phyloP scores from a whole-genome alignment of 1,284 basidiomycete genomes.

The Retiboletus flavoniger region DNA sequence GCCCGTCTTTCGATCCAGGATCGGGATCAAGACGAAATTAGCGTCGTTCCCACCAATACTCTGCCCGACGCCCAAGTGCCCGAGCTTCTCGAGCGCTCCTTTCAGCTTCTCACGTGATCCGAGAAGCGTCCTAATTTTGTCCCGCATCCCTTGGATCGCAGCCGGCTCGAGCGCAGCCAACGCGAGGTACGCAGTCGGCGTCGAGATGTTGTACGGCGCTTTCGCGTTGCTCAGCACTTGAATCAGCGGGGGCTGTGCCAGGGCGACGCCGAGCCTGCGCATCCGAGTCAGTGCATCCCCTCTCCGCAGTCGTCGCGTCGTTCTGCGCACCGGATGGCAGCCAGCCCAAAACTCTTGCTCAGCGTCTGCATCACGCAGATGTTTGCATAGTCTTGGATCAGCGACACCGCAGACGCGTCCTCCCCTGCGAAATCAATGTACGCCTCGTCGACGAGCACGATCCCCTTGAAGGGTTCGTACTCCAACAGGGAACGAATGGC shows the following conservation, averaged over 20 bases:
- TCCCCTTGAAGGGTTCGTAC: slow-evolving; percentile 81
- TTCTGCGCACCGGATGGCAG: slow-evolving; percentile 78
- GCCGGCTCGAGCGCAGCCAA: slow-evolving; percentile 70
- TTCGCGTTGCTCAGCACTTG: slow-evolving; percentile 96
- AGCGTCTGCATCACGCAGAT: slow-evolving; percentile 93
- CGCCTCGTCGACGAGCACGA: slow-evolving; percentile 95
- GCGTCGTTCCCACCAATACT: slow-evolving; percentile 85
- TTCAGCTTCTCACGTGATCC: slow-evolving; percentile 59
- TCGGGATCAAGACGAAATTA: slow-evolving; percentile 88
- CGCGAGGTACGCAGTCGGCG: slow-evolving; percentile 85
- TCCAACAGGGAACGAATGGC: slow-evolving; percentile 76
- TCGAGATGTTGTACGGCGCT: slow-evolving; percentile 96
- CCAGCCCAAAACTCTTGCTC: slow-evolving; percentile 95
- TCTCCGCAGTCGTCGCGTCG: background rate
- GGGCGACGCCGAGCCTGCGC: slow-evolving; percentile 79
- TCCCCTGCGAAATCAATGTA: slow-evolving; percentile 90
- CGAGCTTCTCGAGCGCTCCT: slow-evolving; percentile 45
- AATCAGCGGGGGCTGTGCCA: slow-evolving; percentile 87
- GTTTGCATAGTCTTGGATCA: slow-evolving; percentile 85
- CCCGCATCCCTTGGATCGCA: slow-evolving; percentile 66
- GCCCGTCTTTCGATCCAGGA: slow-evolving; percentile 52
- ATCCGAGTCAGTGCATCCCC: slow-evolving; percentile 1
- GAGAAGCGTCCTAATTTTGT: slow-evolving; percentile 62
- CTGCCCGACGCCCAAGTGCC: slow-evolving; percentile 59
- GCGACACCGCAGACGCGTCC: slow-evolving; percentile 62